Evolutionary conservation across 352 stramenopile species (phyloP).

Genomic region (Phytophthora multivora): DNA sequence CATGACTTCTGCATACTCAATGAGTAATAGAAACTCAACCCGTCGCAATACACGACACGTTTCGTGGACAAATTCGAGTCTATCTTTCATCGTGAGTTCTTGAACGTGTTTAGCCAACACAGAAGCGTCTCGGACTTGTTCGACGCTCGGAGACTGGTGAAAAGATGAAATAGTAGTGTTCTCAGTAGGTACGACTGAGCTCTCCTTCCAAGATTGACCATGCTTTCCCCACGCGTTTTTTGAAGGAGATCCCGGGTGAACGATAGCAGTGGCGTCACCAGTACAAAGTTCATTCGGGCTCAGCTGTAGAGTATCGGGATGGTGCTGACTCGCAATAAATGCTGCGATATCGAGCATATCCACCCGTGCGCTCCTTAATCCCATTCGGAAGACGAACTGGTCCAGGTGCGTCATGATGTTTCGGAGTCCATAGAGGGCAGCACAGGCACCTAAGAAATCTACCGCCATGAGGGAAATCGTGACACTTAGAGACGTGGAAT

Average conservation of each 20-base stretch:
- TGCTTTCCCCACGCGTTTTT: constrained; percentile 11
- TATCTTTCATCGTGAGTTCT: constrained; percentile 8
- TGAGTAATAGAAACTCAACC: constrained; percentile 35
- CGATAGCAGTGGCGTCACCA: neutral
- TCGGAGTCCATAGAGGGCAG: constrained; percentile 8
- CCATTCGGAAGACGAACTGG: constrained; percentile 14
- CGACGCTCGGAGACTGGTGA: too few relatives aligned
- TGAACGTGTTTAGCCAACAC: neutral
- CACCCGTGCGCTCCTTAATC: constrained; percentile 1
- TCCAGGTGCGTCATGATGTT: constrained; percentile 15
- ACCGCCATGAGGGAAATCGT: constrained; percentile 27
- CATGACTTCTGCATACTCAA: constrained; percentile 46
- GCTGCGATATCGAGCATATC: constrained; percentile 15
- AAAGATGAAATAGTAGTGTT: too few relatives aligned
- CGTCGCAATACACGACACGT: constrained; percentile 38
- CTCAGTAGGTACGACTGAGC: neutral
- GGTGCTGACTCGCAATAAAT: constrained; percentile 12
- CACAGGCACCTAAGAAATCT: constrained; percentile 26
- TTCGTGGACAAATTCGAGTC: constrained; percentile 29
- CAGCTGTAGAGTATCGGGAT: constrained; percentile 2
- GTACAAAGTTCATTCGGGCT: too few relatives aligned
- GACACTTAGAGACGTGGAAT: constrained; percentile 23
- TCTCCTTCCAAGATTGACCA: constrained; percentile 3
- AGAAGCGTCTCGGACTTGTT: too few relatives aligned
- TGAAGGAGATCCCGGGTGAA: constrained; percentile 2